Base-by-base conservation (phyloP, 2,329 filamentous ascomycete species). In the Rhytidhysteron rufulum region DNA sequence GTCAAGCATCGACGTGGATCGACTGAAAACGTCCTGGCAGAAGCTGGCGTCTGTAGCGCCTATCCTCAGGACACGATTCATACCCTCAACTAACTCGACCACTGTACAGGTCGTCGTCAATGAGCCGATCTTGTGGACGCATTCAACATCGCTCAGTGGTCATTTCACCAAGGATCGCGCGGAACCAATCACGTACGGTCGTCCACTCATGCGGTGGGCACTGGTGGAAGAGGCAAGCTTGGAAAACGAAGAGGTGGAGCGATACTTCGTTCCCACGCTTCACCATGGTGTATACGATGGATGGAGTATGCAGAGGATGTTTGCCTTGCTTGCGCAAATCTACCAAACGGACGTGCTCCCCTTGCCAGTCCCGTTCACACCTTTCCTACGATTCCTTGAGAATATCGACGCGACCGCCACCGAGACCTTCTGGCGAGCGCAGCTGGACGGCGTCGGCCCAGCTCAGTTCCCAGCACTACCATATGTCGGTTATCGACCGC, bases 261-360 rank as follows among this genome's bases (percentile, higher is more conserved):
- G n/a, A n/a, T n/a, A n/a, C n/a, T 13, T 73, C 19, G 59, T 71
- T 1, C 70, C 66, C 66, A 67, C 65, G 2, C 60, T 70, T n/a
- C 69, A 72, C 36, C 70, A 72, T 34, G 65, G 66, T 5, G 51
- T 72, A 3, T 72, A 72, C 40, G 70, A 73, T 53, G 70, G 69
- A 15, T 50, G 47, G 47, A n/a, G n/a, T n/a, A n/a, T n/a, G n/a
- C n/a, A n/a, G n/a, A n/a, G n/a, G n/a, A n/a, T n/a, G n/a, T n/a
- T n/a, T n/a, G n/a, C n/a, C n/a, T n/a, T n/a, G n/a, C n/a, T n/a
- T n/a, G n/a, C n/a, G n/a, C n/a, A n/a, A n/a, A n/a, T n/a, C n/a
- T n/a, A n/a, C n/a, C n/a, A n/a, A n/a, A n/a, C n/a, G n/a, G 17
- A n/a, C n/a, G n/a, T n/a, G n/a, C n/a, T n/a, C n/a, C n/a, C n/a